These are phyloP conservation scores for Marchantia polymorpha DNA, from an alignment of 225 moss, liverwort and hornwort species.

Conservation along the genomic window DNA sequence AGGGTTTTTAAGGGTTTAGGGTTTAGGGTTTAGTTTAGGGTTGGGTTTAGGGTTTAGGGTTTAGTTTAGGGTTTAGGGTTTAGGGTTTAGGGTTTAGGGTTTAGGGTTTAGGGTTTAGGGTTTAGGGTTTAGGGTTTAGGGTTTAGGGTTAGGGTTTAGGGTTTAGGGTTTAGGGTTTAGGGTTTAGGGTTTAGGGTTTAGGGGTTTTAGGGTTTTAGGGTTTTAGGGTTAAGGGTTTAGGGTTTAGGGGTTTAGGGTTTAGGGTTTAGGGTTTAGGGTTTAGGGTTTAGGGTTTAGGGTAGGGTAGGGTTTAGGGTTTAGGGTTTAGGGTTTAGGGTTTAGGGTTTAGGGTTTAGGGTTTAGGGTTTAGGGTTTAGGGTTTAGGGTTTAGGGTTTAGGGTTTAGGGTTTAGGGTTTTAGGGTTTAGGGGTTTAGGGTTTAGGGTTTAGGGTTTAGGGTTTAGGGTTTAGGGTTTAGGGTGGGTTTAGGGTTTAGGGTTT, in stretches of 20 bases:
- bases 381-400: conserved; percentile 1
- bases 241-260: conserved; percentile 11
- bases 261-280: conserved; percentile 11
- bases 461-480: conserved; percentile 17
- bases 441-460: conserved; percentile 15
- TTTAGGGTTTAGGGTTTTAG: not conserved
- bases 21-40: conserved; percentile 8
- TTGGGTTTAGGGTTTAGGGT: conserved; percentile 19
- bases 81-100: conserved; percentile 15
- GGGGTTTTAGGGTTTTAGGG: not conserved
- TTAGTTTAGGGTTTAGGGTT: conserved; percentile 8
- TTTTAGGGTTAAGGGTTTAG: not conserved
- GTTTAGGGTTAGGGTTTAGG: not conserved
- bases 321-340: conserved; percentile 16
- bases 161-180: not conserved
- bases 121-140: conserved; percentile 14
- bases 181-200: not conserved
- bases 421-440: conserved; percentile 8
- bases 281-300: conserved; percentile 5
- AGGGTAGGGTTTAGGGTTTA: conserved; percentile 10
- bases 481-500: conserved; percentile 15
- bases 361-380: conserved; percentile 1
- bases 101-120: conserved; percentile 15
- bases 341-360: conserved; percentile 1
- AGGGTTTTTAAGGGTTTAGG: conserved; percentile 6